Base-by-base conservation (phyloP, 176 grass and related monocot species). In the Leersia perrieri region DNA sequence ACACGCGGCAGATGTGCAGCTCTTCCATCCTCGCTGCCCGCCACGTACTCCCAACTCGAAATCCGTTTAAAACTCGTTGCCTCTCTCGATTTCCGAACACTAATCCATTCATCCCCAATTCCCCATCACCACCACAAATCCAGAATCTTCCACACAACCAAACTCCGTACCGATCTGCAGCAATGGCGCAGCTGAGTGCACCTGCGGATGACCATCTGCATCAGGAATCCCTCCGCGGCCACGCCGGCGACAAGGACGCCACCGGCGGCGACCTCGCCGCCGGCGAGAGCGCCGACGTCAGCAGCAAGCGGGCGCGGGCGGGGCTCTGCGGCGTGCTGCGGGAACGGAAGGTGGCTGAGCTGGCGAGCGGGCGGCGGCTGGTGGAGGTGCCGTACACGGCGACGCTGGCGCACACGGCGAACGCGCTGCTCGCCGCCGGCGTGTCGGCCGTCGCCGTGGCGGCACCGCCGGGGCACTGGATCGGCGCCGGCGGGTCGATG, bases 321-420 rank as follows among this genome's bases (percentile, higher is more conserved):
- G 89, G 85, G 3, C 76, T 87, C 3, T 88, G 65, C 79, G 87
- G 85, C 68, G 89, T 90, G 69, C 91, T 97, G 67, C 80, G 85
- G 9, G 89, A 92, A 76, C 85, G 79, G 72, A 89, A 68, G 75
- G 76, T 94, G 55, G 77, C 79, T 38, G 87, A 91, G 2, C 87
- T 97, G 40, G 85, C 84, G 23, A 76, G 80, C 27, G 30, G 90
- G 87, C 89, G 76, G 10, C 91, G 94, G 14, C 91, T 97, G 9
- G 91, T 97, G 61, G 94, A 97, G 89, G 89, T 97, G 1, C 94
- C 91, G 6, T 90, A 94, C 87, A 97, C 89, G 4, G 91, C 94
- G 25, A 87, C 91, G 22, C 87, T 97, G 12, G 84, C 89, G 12
- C 70, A 97, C 78, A 90, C 94, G 35, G 79, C 90, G 7, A 94